Conservation (phyloP, 1,139 yeast genomes). For the Protomyces macrosporus region DNA sequence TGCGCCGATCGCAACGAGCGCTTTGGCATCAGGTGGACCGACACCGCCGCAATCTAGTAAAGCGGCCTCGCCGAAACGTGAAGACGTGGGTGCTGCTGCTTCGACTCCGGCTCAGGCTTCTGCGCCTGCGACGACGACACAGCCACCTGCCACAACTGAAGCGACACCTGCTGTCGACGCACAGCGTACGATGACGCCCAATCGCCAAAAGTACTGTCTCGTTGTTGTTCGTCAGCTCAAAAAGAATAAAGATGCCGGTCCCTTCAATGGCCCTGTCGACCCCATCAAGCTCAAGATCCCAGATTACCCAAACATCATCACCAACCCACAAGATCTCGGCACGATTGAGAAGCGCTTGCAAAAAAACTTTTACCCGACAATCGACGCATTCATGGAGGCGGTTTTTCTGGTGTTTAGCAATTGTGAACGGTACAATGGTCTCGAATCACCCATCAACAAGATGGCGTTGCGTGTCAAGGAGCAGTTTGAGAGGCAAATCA, state of each 20-base stretch:
- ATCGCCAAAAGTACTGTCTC: slow-evolving; percentile 26
- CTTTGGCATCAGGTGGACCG: not conserved
- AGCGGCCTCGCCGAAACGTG: not conserved
- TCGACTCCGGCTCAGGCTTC: not conserved
- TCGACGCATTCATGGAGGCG: slow-evolving; percentile 67
- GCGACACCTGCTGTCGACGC: slow-evolving; percentile 6
- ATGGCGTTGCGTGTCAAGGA: slow-evolving; percentile 90
- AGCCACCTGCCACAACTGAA: not conserved
- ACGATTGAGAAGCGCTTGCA: slow-evolving; percentile 79
- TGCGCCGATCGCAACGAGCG: not conserved
- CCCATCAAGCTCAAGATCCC: slow-evolving; percentile 84
- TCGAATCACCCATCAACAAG: slow-evolving; percentile 70
- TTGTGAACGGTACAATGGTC: slow-evolving; percentile 81
- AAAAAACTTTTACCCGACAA: slow-evolving; percentile 63
- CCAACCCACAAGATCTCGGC: slow-evolving; percentile 87
- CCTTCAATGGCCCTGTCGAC: slow-evolving; percentile 87
- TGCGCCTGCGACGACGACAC: not conserved
- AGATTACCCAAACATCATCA: slow-evolving; percentile 73
- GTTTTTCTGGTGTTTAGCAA: slow-evolving; percentile 79
- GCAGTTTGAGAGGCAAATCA: slow-evolving; percentile 87
- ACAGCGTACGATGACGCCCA: slow-evolving; percentile 19
- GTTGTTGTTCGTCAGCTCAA: slow-evolving; percentile 59
- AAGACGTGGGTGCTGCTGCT: not conserved
- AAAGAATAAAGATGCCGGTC: slow-evolving; percentile 85
- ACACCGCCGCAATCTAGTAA: not conserved